Percentiles rank a stretch among this genome's conserved stretches.
Conservation (phyloP, 257 asterid genomes). For the Nemophila menziesii region DNA sequence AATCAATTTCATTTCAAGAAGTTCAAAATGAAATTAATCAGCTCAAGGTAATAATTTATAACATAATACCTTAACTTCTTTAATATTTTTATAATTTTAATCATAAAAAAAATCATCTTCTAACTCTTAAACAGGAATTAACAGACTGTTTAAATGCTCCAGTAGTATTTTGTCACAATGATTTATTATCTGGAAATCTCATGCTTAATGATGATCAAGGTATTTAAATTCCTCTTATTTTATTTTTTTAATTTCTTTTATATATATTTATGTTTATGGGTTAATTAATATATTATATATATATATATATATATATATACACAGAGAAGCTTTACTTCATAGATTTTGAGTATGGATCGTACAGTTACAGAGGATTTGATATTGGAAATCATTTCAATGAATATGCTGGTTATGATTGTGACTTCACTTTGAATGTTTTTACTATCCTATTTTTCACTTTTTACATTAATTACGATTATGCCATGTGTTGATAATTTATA, state of each 20-base stretch:
- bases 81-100: conserved; percentile 1
- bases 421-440: conserved; percentile 70
- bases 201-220: conserved; percentile 88
- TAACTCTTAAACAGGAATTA: conserved; percentile 49
- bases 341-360: conserved; percentile 94
- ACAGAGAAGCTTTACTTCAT: conserved; percentile 89
- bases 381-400: conserved; percentile 98
- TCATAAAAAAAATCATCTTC: conserved; percentile 10
- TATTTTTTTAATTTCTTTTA: conserved; percentile 8
- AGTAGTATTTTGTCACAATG: conserved; percentile 73
- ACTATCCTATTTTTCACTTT: not conserved
- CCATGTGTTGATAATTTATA: not conserved
- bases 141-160: conserved; percentile 63
- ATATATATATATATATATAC: no score
- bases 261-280: conserved; percentile 14
- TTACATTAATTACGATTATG: not conserved
- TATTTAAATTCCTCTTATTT: conserved; percentile 14
- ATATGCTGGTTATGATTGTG: conserved; percentile 98
- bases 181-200: conserved; percentile 85
- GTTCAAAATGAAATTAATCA: conserved; percentile 41
- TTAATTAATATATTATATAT: no score
- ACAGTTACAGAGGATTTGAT: conserved; percentile 91
- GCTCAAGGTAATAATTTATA: conserved; percentile 57
- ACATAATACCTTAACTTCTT: not conserved
- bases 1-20: conserved; percentile 58